A percentile compares a stretch with the other conserved stretches of the same genome.
These are phyloP conservation scores for Chaetomiaceae sp. DNA, from an alignment of 2,329 filamentous ascomycete species.

Conservation along the genomic window DNA sequence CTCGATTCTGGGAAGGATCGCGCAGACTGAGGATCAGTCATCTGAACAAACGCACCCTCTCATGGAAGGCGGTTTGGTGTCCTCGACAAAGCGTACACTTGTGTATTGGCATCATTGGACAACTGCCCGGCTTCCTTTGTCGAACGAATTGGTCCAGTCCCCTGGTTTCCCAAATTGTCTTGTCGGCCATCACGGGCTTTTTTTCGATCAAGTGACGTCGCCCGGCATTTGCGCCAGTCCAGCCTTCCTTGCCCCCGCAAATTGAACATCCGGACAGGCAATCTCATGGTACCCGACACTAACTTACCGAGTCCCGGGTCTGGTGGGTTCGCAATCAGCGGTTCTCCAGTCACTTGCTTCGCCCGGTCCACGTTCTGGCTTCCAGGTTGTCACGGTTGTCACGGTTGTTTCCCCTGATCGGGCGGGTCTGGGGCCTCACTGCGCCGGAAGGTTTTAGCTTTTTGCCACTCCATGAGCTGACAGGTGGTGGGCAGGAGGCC, in stretches of 20 bases:
- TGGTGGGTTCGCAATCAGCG: background rate
- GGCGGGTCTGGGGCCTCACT: background rate
- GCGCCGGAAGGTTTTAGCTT: no score
- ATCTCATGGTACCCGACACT: no score
- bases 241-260: background rate
- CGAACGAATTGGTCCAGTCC: background rate
- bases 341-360: background rate
- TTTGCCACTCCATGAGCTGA: constrained; percentile 3
- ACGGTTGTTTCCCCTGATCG: background rate
- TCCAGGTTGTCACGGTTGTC: no score
- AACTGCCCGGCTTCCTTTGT: no score
- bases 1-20: no score
- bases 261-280: constrained; percentile 22
- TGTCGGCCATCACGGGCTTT: constrained; percentile 1
- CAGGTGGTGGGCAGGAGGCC: background rate
- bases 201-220: constrained; percentile 24
- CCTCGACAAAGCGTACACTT: no score
- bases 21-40: no score
- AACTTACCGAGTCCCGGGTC: background rate
- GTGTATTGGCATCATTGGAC: no score
- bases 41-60: no score
- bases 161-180: background rate
- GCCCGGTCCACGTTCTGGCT: background rate
- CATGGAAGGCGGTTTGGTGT: no score
- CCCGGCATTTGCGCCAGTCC: constrained; percentile 3